Conservation (phyloP, 2,329 filamentous ascomycete species). For the Microdochium paspali region DNA sequence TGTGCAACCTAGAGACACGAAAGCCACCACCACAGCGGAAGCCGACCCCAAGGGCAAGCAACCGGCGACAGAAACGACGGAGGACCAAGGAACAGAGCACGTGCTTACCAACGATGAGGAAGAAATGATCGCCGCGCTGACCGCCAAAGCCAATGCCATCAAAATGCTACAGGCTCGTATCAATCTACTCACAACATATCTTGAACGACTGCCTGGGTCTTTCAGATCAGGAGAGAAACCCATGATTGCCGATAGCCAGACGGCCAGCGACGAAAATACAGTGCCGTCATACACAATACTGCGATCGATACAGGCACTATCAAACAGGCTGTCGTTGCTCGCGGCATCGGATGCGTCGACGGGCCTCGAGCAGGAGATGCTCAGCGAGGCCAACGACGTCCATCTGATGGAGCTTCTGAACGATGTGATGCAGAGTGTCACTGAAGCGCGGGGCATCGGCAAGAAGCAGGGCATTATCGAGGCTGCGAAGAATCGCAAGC, state of each 20-base stretch:
- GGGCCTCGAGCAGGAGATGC: constrained; percentile 56
- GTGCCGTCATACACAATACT: constrained; percentile 62
- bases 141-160: constrained; percentile 83
- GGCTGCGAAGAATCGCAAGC: constrained; percentile 16
- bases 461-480: constrained; percentile 62
- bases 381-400: constrained; percentile 77
- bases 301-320: constrained; percentile 78
- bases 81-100: constrained; percentile 23
- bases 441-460: constrained; percentile 62
- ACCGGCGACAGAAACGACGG: constrained; percentile 17
- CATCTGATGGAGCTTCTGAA: constrained; percentile 68
- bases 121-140: constrained; percentile 57
- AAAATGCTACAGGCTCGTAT: constrained; percentile 82
- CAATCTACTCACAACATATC: constrained; percentile 64
- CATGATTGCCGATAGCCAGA: constrained; percentile 16
- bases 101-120: constrained; percentile 49
- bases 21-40: constrained; percentile 35
- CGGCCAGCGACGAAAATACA: constrained; percentile 23
- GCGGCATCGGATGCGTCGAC: constrained; percentile 52
- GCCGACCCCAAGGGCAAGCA: constrained; percentile 45
- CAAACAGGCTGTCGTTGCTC: constrained; percentile 74
- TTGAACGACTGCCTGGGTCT: constrained; percentile 60
- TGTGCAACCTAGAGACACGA: constrained; percentile 25
- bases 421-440: constrained; percentile 62
- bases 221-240: constrained; percentile 40